Evolutionary conservation across 768 basidiomycete species (phyloP).

Genomic region (Mycena leptocephala): DNA sequence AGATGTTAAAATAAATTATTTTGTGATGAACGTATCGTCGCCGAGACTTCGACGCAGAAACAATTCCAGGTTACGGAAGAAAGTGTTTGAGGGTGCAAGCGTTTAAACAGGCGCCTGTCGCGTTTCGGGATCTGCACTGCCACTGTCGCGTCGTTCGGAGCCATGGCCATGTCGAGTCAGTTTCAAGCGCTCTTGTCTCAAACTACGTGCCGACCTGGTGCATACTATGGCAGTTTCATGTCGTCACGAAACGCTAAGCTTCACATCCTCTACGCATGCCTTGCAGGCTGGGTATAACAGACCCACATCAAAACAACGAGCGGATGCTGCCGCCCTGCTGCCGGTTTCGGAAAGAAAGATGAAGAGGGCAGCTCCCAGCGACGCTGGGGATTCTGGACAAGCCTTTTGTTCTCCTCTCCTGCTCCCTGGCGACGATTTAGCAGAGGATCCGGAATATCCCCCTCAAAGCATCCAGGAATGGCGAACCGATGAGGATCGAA

Average conservation of each 20-base stretch:
- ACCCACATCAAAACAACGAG: conserved; percentile 29
- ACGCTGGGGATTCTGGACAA: conserved; percentile 8
- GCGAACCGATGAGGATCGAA: conserved; percentile 49
- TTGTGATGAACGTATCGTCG: neutral
- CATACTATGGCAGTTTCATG: conserved; percentile 16
- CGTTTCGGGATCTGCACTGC: no score
- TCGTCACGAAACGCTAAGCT: conserved; percentile 30
- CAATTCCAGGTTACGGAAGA: no score
- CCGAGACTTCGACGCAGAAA: no score
- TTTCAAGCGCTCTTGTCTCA: neutral
- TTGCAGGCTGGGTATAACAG: conserved; percentile 24
- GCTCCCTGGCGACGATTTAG: conserved; percentile 52
- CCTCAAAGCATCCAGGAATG: conserved; percentile 51
- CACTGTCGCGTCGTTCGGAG: neutral
- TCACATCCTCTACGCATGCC: conserved; percentile 25
- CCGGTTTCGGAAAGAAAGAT: conserved; percentile 7
- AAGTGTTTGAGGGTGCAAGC: no score
- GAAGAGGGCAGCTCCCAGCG: conserved; percentile 10
- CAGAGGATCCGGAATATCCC: conserved; percentile 52
- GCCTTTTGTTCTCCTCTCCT: conserved; percentile 52
- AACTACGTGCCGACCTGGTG: no score
- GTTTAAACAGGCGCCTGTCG: no score
- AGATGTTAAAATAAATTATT: conserved; percentile 22
- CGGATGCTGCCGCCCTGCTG: conserved; percentile 29
- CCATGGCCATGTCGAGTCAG: neutral